Evolutionary conservation across 768 basidiomycete genomes (phyloP), one percentile per base, ranked within the genome.

Genomic region (Calocybe indica): DNA sequence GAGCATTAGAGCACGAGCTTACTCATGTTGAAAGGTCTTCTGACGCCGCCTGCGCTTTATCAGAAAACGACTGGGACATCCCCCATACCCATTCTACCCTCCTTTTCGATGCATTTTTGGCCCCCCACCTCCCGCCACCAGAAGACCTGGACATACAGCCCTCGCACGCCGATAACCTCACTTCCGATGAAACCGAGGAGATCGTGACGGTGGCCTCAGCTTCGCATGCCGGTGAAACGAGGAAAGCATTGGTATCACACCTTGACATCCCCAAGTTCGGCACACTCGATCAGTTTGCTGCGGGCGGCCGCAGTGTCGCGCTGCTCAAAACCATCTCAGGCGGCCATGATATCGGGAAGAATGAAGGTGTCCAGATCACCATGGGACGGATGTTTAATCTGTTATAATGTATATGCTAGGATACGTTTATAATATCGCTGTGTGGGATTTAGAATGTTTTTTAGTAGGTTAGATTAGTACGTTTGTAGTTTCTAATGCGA

Each of bases 301-400:
- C 54, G 45, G 68, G 57, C 43, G 70, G 60, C 47, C 61, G 74
- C 49, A 75, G 70, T 43, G 70, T 87, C 6, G 74, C 76, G 5
- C 68, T 83, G 44, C 62, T 86, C 37, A 78, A 79, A 63, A 80
- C 80, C 1, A 54, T 67, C 28, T 71, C 69, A 51, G 86, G 87
- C 6, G 69, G 68, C 0, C 87, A 89, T 57, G 74, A 79, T 49
- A 62, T 87, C 40, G 79, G 79, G 9, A 62, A 74, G 2, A 64
- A 79, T 31, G 85, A 88, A 51, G 86, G 85, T 6, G 76, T 87
- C 14, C 83, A 88, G 52, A 85, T 87, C 60, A 65, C 77, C 9
- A 73, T 81, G 54, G 70, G 70, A 7, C 57, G 63, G 48, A 69
- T 70, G 65, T 75, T 75, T 61, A 62, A 59, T 42, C 47, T 55